Evolutionary conservation across 2,329 filamentous ascomycete genomes (phyloP), one percentile per base, ranked within the genome.

Genomic region (Pseudocercospora fuligena): DNA sequence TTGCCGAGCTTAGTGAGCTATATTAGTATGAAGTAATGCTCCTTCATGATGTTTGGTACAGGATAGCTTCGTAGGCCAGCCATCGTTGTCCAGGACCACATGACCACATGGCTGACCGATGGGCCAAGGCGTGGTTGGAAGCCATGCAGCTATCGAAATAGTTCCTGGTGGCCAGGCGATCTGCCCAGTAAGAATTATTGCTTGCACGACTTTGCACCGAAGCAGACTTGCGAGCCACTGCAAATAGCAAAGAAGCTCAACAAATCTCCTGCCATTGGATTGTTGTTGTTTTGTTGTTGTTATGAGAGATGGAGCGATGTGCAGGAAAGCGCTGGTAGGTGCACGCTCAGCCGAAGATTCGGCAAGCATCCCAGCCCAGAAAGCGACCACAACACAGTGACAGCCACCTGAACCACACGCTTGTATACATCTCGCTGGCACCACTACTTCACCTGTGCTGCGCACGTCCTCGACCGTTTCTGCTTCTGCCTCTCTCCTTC

Each of bases 271-370:
- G 46, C 46, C 46, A 49, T 23, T 25, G 19, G 19, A 16, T 51
- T 51, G 47, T 51, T 51, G 47, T 51, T 51, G 21, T 51, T 25
- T 51, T 51, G 47, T 51, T 51, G 46, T 51, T 51, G 47, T 51
- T 25, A 4, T 49, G 46, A 49, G 46, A 7, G 46, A 12, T 21
- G 31, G 31, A 33, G 31, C 31, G 31, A 33, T 33, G 11, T 33
- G 31, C 31, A 33, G 31, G 31, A 33, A 33, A 33, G 31, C 31
- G 31, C 31, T 40, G 36, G 36, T 40, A 16, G 36, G 36, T 40
- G 36, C 36, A n/a, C 36, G 5, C 36, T 40, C 14, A 40, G 36
- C 46, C 46, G 46, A 49, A 49, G 46, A 49, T 11, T 21, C 46
- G 46, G 46, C 46, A 49, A 21, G 36, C 46, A 49, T 49, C 46